Evolutionary conservation across 331 rosid genomes (phyloP), one percentile per base, ranked within the genome.

Genomic region (Prunus yedoensis): DNA sequence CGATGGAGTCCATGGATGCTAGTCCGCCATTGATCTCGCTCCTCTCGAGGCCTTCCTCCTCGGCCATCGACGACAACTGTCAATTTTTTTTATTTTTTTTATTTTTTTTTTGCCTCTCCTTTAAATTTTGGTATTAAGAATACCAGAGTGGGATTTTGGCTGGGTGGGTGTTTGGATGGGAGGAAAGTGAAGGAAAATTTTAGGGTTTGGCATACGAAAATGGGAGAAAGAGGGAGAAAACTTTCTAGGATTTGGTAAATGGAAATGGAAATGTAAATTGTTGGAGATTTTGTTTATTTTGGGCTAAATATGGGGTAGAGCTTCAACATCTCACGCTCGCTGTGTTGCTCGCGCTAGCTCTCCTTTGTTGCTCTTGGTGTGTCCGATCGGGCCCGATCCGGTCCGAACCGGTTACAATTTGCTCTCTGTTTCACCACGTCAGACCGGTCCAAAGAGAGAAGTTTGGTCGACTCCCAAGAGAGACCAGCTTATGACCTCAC

Each of bases 1-100:
- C 99, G 67, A 71, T 64, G 74, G 97, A 92, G 27, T 95, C 98
- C 88, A 91, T 74, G 17, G 97, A 89, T 3, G 78, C 59, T 43
- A 46, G 64, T 30, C 97, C 81, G 11, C 82, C 86, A 57, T 80
- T 81, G 83, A 57, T 77, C 67, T 81, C 91, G 61, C 85, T 83
- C 76, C 91, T 76, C 79, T 83, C 91, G 5, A 80, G 76, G 70
- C 83, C 90, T 60, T 64, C 87, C 5, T 89, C 90, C 23, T 85
- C 93, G 4, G 87, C 89, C 91, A 87, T 89, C 79, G 74, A 71
- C 30, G 76, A 2, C 45, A 59, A 59, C 38, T 2, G 10, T 60
- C n/a, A 23, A 15, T 0, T 25, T 18, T 27, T 15, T 6, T 4
- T 32, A 32, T 32, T 32, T 3, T 28, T 28, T 6, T n/a, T n/a